These are phyloP conservation scores for Nitzschia palea DNA, from an alignment of 108 stramenopile species.

Conservation along the genomic window DNA sequence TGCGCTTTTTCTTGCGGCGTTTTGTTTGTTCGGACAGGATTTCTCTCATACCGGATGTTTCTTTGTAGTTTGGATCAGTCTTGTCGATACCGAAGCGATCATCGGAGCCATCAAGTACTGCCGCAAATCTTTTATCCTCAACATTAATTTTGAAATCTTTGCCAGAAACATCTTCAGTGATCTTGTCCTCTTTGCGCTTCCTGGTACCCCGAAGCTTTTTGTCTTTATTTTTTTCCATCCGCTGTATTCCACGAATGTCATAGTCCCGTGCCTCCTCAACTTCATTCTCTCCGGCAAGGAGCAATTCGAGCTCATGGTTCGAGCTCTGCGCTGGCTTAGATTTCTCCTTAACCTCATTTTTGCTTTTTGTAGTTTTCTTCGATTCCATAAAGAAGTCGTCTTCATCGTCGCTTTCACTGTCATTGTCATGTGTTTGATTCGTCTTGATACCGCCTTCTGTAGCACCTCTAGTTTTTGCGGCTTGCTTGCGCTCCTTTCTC, in stretches of 20 bases:
- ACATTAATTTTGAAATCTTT: constrained; percentile 82
- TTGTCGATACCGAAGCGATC: constrained; percentile 92
- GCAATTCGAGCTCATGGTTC: constrained; percentile 64
- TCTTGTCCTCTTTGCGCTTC: constrained; percentile 78
- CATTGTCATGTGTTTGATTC: constrained; percentile 25
- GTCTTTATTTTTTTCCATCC: constrained; percentile 74
- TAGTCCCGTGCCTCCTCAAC: constrained; percentile 74
- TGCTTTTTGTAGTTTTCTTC: constrained; percentile 19
- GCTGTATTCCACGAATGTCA: constrained; percentile 82
- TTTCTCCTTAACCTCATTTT: constrained; percentile 2
- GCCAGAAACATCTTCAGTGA: constrained; percentile 70
- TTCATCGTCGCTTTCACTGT: constrained; percentile 20
- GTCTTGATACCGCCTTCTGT: background rate
- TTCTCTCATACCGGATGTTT: constrained; percentile 87
- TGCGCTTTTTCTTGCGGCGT: constrained; percentile 74
- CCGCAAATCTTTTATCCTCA: constrained; percentile 84
- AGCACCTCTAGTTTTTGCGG: constrained; percentile 31
- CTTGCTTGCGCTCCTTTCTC: constrained; percentile 63
- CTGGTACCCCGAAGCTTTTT: constrained; percentile 79
- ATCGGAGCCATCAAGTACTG: constrained; percentile 87
- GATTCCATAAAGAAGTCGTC: constrained; percentile 51
- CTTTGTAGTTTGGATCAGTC: constrained; percentile 84
- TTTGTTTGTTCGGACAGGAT: constrained; percentile 81
- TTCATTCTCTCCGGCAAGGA: constrained; percentile 79
- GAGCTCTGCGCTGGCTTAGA: constrained; percentile 12